Percentiles rank a stretch among this genome's conserved stretches.
Evolutionary conservation across 306 rosid genomes (phyloP).

Genomic region (Betula pendula): DNA sequence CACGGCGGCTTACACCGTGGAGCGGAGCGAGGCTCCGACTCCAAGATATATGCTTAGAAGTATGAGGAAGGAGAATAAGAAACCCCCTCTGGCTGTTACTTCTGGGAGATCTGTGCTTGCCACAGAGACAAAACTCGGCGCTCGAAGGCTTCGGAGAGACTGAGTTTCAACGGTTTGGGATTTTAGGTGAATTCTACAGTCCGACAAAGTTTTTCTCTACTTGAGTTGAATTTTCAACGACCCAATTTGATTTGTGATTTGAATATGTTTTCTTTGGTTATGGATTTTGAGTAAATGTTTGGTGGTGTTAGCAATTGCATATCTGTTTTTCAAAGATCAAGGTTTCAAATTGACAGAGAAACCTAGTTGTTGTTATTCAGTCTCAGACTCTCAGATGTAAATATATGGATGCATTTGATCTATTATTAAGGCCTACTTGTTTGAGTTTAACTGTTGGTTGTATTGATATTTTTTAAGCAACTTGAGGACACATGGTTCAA

Average conservation of each 20-base stretch:
- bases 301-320: not conserved
- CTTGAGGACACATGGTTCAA: too few relatives aligned
- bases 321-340: not conserved
- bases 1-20: constrained; percentile 55
- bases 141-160: constrained; percentile 42
- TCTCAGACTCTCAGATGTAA: not conserved
- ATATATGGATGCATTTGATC: not conserved
- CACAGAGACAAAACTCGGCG: constrained; percentile 37
- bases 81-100: constrained; percentile 61
- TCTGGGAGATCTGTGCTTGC: constrained; percentile 33
- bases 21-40: constrained; percentile 57
- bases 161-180: not conserved
- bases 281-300: not conserved
- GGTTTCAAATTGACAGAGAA: not conserved
- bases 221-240: too few relatives aligned
- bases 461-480: too few relatives aligned
- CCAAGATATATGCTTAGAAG: constrained; percentile 91
- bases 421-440: too few relatives aligned
- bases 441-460: too few relatives aligned
- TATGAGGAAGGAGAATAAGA: constrained; percentile 76
- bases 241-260: constrained; percentile 3
- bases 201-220: too few relatives aligned
- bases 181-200: not conserved
- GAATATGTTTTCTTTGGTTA: constrained; percentile 27
- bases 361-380: not conserved